phyloP scores from a whole-genome alignment of 352 stramenopile genomes.

The Phytophthora agathidicida region DNA sequence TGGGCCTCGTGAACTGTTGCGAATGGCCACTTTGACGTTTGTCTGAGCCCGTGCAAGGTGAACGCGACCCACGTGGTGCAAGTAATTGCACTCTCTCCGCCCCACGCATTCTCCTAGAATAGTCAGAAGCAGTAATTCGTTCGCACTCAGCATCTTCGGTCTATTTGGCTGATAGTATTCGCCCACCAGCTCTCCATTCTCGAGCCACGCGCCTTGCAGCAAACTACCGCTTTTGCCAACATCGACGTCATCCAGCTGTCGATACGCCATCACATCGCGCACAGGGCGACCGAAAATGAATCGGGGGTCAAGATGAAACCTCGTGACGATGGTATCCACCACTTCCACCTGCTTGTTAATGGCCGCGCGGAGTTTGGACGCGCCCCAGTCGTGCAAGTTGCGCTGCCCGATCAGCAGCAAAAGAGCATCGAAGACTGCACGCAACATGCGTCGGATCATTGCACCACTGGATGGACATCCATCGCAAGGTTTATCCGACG shows the following conservation, averaged over 20 bases:
- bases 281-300: constrained; percentile 40
- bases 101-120: constrained; percentile 25
- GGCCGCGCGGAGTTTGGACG: constrained; percentile 40
- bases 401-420: constrained; percentile 27
- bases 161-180: constrained; percentile 17
- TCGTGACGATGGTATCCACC: constrained; percentile 38
- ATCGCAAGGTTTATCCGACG: constrained; percentile 26
- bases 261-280: constrained; percentile 13
- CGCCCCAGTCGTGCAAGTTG: constrained; percentile 30
- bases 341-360: constrained; percentile 39
- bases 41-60: constrained; percentile 2
- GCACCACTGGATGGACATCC: constrained; percentile 4
- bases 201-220: constrained; percentile 30
- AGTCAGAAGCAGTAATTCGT: constrained; percentile 27
- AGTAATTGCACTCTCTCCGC: constrained; percentile 23
- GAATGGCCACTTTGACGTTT: constrained; percentile 25
- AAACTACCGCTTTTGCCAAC: constrained; percentile 16
- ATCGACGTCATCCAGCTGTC: constrained; percentile 17
- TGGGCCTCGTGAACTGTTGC: constrained; percentile 22
- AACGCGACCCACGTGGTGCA: constrained; percentile 14
- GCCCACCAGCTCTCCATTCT: constrained; percentile 26
- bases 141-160: constrained; percentile 8
- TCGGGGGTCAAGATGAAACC: constrained; percentile 21
- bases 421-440: constrained; percentile 23
- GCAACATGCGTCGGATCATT: constrained; percentile 34